Evolutionary conservation across 768 basidiomycete genomes (phyloP), one percentile per base, ranked within the genome.

Genomic region (Kwoniella mangroviensis): DNA sequence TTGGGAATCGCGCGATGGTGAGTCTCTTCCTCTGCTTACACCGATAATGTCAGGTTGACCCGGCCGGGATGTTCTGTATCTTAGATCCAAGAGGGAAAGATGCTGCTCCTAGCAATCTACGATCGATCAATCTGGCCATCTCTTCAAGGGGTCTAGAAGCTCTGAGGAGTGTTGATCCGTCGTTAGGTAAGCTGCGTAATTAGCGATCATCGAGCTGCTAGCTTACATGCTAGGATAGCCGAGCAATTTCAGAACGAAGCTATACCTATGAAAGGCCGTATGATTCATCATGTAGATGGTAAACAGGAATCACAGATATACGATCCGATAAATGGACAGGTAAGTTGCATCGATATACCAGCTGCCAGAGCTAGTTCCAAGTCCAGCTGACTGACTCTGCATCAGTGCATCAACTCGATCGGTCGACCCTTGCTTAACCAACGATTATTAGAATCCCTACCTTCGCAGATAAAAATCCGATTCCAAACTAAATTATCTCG

Each of bases 61-160:
- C 6, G 34, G 6, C 5, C 6, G 34, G 6, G 34, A 34, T 21
- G 40, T 2, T 5, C n/a, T 61, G 24, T 51, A 11, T 22, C n/a
- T 1, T 56, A 82, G 81, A 82, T 70, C 80, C 81, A 22, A 52
- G 81, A 67, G 75, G 76, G 4, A 69, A 73, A 52, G 73, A 74
- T 43, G 61, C 71, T 1, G 59, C 69, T 13, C 75, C 77, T 24
- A 72, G 72, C 2, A 81, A 79, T 62, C 69, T 79, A 80, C 89
- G 96, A 67, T 97, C 94, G 67, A 97, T 98, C 84, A 98, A 98
- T 85, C 86, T 98, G 65, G 95, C 94, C 28, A 93, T 98, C 69
- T 98, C 95, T 21, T 90, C 93, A 68, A 89, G 96, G 54, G 96
- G 95, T 73, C 90, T 98, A 67, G 89, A 90, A 77, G 96, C 95